phyloP scores from a whole-genome alignment of 2,329 filamentous ascomycete genomes.

The Cordyceps militaris region DNA sequence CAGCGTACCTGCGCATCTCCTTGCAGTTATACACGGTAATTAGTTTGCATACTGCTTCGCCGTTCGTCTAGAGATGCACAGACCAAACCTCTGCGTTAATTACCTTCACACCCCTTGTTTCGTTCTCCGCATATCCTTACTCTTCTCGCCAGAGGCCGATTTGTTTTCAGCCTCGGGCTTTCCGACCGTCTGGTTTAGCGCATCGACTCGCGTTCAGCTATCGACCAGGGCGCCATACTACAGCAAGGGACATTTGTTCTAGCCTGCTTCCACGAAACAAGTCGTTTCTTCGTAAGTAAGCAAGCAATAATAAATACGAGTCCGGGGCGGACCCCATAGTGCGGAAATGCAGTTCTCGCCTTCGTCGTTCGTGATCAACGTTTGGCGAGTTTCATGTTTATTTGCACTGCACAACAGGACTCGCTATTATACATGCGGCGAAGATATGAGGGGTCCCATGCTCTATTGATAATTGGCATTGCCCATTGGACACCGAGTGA shows the following conservation, averaged over 20 bases:
- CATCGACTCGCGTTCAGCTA: background rate
- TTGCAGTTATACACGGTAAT: background rate
- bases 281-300: background rate
- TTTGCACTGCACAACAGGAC: no score
- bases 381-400: no score
- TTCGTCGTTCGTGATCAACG: no score
- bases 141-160: background rate
- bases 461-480: no score
- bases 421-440: no score
- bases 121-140: background rate
- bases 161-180: constrained; percentile 5
- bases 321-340: background rate
- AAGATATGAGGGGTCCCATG: no score
- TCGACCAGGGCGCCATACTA: background rate
- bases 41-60: no score
- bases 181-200: background rate
- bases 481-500: no score
- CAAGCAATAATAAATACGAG: background rate
- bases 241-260: background rate
- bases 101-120: background rate
- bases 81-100: background rate
- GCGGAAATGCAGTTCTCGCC: background rate
- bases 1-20: background rate
- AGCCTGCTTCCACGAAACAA: constrained; percentile 6
- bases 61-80: background rate